Evolutionary conservation across 805 yeast genomes (phyloP), one percentile per base, ranked within the genome.

Genomic region (Candida ficus): DNA sequence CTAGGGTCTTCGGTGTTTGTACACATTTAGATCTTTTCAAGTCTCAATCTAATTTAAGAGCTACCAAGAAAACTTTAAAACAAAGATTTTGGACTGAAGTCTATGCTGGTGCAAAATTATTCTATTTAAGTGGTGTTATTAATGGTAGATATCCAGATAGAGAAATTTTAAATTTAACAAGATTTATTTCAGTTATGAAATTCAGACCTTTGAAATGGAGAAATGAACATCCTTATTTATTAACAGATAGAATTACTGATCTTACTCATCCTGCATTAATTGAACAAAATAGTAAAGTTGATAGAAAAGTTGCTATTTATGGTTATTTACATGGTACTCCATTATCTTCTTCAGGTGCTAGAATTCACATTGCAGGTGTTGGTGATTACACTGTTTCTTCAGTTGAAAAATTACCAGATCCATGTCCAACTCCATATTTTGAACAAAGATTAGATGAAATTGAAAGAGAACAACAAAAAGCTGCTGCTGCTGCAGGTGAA

Each of bases 171-270:
- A 93, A 93, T 57, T 71, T 93, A 54, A 83, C 95, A 4, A 73
- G 99, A 50, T 93, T 95, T 60, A 85, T 93, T 40, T 82, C 95
- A 6, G 97, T 91, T 34, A 91, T 95, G 98, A 93, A 95, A 62
- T 95, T 95, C 64, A 77, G 99, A 57, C 99, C 99, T n/a, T 70
- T 95, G 53, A 93, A 93, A 62, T 93, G 99, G 99, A 79, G 99
- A 68, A 93, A 91, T 60, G 98, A 93, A 67, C 99, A 93, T 67
- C 95, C 98, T 5, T 93, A 93, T 58, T 61, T 93, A 52, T 68
- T 93, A 44, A 89, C 91, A 13, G 99, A 93, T 60, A 76, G 99
- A 60, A 71, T 91, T 33, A 86, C 93, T 9, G 99, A 93, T 63
- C 68, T 95, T 47, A 95, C 99, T 4, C 97, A 90, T 62, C 99